Evolutionary conservation across 2,329 filamentous ascomycete species (phyloP), one percentile per base, ranked within the genome.

Genomic region (Cercospora sesami): DNA sequence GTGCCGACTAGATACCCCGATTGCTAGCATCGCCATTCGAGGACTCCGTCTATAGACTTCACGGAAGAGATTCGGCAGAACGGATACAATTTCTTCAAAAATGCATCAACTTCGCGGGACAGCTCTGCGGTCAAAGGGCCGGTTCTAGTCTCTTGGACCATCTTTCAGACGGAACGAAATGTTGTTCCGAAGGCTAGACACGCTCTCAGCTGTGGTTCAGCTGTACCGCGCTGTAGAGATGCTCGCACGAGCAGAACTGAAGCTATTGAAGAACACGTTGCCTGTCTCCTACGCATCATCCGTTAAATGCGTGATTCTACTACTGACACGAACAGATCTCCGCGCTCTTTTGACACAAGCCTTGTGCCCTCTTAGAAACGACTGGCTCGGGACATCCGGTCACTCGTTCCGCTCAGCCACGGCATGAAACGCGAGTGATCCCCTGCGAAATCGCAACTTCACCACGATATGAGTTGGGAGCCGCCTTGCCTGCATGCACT

Each of bases 1-100:
- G 42, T 63, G 42, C 59, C 36, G 60, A 63, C 60, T 59, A 59
- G 55, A 59, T 59, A 59, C 55, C 55, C 55, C 31, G 55, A 59
- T 59, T 59, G 55, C 55, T 59, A 36, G 55, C 55, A 59, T 59
- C 18, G 55, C 55, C 55, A 59, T 33, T 59, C 55, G 55, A 59
- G 55, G 55, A 59, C 30, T 33, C 55, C 55, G 55, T 59, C 55
- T 36, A 23, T 36, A 59, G 28, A 59, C 3, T 9, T 33, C 30
- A 59, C 55, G 55, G 55, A 59, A 33, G 55, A 59, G 55, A 59
- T 59, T 59, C 55, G 55, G 55, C 55, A 59, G 55, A 55, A 55
- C 55, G 31, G 31, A 59, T 23, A 18, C 28, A 59, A 33, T 21
- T 33, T 59, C 18, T 59, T 36, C 55, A 31, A 59, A 21, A 59